phyloP scores from a whole-genome alignment of 2,329 filamentous ascomycete species.

The Acrocalymma vagum region DNA sequence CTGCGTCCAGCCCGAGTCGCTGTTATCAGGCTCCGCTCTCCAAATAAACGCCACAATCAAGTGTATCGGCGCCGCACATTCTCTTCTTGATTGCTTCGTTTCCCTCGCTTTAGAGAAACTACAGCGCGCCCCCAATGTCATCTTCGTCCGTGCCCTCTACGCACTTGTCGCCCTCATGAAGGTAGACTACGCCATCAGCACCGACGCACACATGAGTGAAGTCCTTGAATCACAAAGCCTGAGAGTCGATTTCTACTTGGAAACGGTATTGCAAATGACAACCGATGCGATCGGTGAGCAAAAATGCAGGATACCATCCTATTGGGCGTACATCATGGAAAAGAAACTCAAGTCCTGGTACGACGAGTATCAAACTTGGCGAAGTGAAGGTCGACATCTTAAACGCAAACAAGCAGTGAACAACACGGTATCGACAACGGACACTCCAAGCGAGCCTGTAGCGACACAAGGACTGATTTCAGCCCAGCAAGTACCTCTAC shows the following conservation, averaged over 20 bases:
- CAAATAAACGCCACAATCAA: slow-evolving; percentile 48
- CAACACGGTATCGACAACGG: too few relatives aligned
- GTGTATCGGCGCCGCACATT: slow-evolving; percentile 40
- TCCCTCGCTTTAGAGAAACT: slow-evolving; percentile 27
- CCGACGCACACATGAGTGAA: slow-evolving; percentile 41
- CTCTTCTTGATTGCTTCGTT: slow-evolving; percentile 40
- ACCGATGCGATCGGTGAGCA: slow-evolving; percentile 37
- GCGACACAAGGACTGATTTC: too few relatives aligned
- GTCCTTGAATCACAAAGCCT: slow-evolving; percentile 41
- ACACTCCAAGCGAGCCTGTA: too few relatives aligned
- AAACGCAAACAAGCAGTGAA: slow-evolving; percentile 30
- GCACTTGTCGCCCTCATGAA: slow-evolving; percentile 42
- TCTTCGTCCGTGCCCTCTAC: slow-evolving; percentile 44
- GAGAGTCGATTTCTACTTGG: slow-evolving; percentile 41
- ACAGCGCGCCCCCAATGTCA: slow-evolving; percentile 33
- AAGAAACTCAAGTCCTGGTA: slow-evolving; percentile 42
- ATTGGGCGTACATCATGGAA: slow-evolving; percentile 41
- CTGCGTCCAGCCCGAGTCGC: slow-evolving; percentile 41
- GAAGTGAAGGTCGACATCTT: slow-evolving; percentile 31
- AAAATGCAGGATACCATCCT: slow-evolving; percentile 38
- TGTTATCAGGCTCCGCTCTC: slow-evolving; percentile 39
- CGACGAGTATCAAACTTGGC: slow-evolving; percentile 39
- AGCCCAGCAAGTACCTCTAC: too few relatives aligned
- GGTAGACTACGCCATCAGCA: slow-evolving; percentile 45
- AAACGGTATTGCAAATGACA: slow-evolving; percentile 28